Base-by-base conservation (phyloP, 495 filamentous ascomycete species). In the Chaetomidium leptoderma region DNA sequence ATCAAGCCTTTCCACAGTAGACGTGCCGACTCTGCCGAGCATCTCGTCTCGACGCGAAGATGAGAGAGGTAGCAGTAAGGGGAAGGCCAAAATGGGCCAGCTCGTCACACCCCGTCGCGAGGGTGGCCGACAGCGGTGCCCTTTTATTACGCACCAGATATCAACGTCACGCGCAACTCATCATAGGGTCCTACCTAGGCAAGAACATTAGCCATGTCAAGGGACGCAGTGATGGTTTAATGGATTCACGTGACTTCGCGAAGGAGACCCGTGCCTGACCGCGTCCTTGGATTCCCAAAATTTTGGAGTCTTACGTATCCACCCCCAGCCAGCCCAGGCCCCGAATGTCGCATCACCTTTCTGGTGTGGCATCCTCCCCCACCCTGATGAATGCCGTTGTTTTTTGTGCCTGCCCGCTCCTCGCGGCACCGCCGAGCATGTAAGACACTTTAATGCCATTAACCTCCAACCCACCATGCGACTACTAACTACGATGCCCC, bases 391-490 rank as follows among this genome's bases (percentile, higher is more conserved):
- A 76, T 72, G 69, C 68, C 61, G 49, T 50, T 58, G 57, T 71
- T 79, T 75, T 76, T 76, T 56, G 65, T 76, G 61, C 72, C 68
- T 63, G 65, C 67, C 73, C 58, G 70, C 72, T 59, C 79, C 71
- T 61, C 78, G 71, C 65, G 70, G 65, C 86, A 89, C 73, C 80
- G 85, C 32, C 73, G 72, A 77, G 85, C 86, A 72, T 88, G 86
- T 89, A 70, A 69, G 81, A n/a, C 36, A 45, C 1, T 32, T n/a
- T 21, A 23, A 3, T 8, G 23, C n/a, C n/a, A n/a, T n/a, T n/a
- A n/a, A 30, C 19, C 17, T 1, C 29, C 8, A 14, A 19, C 16
- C 10, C 27, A 17, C 17, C 24, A n/a, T 7, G 21, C 10, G 29
- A 7, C 8, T 17, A 13, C 24, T 27, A 21, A 35, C 8, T 13